Evolutionary conservation across 1,284 basidiomycete genomes (phyloP), one percentile per base, ranked within the genome.

Genomic region (Cryptococcus amylolentus): DNA sequence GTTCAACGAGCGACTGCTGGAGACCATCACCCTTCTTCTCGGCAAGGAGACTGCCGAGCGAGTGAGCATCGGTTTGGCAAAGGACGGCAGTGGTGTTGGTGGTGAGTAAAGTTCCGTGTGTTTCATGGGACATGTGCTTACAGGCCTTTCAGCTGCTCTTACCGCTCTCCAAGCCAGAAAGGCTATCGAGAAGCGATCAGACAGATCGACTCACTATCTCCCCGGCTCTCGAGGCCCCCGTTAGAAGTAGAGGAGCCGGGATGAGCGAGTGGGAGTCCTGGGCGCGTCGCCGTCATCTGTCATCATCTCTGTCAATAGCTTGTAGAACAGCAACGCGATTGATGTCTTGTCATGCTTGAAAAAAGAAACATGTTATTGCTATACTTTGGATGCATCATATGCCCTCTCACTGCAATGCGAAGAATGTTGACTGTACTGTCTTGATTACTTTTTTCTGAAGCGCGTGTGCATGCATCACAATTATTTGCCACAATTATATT

Each of bases 1-100:
- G 72, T 98, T 91, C 76, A 84, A 92, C 69, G 78, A 82, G 9
- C 83, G 83, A 13, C 80, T 97, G 60, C 82, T 89, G 35, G 83
- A 85, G 47, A 87, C 91, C 0, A 76, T 98, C 49, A 79, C 83
- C n/a, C 76, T 80, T 2, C 70, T 98, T 37, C 83, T 98, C 12
- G 93, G 95, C 7, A 81, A 84, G 42, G 83, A 89, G 42, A 84
- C 88, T 5, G 91, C 92, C 78, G 81, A 84, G 69, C 80, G 84
- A 39, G 85, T 96, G 7, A 83, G 87, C 59, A 89, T 98, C 65
- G 93, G 91, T 23, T 76, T 97, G 66, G 95, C 95, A 5, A 98
- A 96, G 78, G 96, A 98, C 71, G 95, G 96, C 26, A 94, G 90
- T 71, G 96, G 95, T 52, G 92, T 95, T 41, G 95, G 95, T 70